Evolutionary conservation across 805 yeast genomes (phyloP), one percentile per base, ranked within the genome.

Genomic region (Cephaloascus albidus): DNA sequence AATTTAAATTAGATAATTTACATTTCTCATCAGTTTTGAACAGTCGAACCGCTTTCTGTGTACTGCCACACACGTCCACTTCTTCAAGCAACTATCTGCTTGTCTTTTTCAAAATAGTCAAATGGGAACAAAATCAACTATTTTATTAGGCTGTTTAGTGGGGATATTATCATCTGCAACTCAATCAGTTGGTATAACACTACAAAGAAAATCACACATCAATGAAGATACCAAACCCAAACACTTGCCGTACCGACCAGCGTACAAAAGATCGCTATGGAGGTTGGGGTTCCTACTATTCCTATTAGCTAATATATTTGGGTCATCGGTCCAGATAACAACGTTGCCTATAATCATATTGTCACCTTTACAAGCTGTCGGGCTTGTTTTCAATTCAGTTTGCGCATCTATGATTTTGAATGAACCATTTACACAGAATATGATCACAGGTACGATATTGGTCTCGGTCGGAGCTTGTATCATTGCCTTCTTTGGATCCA

Each of bases 341-440:
- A 82, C 95, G 2, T 63, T 87, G 33, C 96, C 96, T 1, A 63
- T 88, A 43, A 81, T 86, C 35, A 71, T 88, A 2, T 57, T 87
- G 42, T 79, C 88, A 18, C 95, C 96, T 0, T 60, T 87, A 40
- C 96, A 87, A 54, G 86, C 94, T 19, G 76, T 81, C 18, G 95
- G 96, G 0, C 67, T 88, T n/a, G 88, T 87, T 2, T 87, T 88
- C 67, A 88, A 88, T 57, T 76, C 93, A 0, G 57, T 85, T 2
- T 74, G 86, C 50, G 85, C 93, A 34, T 55, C 82, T 16, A 41
- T 85, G 10, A 58, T 87, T 12, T 71, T 87, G 12, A 66, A 78
- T 26, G 96, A 87, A 52, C 64, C 67, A 1, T 84, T 85, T 54
- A 79, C 89, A 1, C 44, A 47, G 18, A 62, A 60, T 38, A 70